Conservation (phyloP, 2,329 filamentous ascomycete genomes). For the Lasiodiplodia hormozganensis region DNA sequence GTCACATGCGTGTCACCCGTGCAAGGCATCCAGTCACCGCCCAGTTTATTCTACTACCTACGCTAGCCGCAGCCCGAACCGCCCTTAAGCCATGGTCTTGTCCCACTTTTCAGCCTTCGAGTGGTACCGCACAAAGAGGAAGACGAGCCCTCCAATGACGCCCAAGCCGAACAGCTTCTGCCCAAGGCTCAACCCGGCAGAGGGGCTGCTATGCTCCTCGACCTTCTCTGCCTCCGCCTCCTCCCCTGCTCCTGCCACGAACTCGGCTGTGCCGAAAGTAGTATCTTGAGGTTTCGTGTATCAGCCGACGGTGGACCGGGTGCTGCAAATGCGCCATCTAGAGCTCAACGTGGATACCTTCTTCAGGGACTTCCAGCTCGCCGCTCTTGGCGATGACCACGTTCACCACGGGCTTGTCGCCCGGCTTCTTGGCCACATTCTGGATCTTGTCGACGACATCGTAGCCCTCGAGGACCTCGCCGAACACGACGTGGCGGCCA, state of each 20-base stretch:
- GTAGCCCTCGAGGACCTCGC: conserved; percentile 86
- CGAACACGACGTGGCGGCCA: conserved; percentile 84
- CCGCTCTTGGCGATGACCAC: conserved; percentile 85
- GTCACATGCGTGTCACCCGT: conserved; percentile 16
- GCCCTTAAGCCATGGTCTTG: conserved; percentile 46
- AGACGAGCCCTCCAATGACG: conserved; percentile 52
- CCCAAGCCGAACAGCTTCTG: conserved; percentile 55
- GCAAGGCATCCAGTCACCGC: conserved; percentile 14
- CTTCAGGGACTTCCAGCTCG: conserved; percentile 80
- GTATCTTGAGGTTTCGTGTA: conserved; percentile 50
- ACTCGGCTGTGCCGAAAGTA: conserved; percentile 47
- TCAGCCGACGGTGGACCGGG: conserved; percentile 50
- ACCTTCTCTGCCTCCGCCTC: conserved; percentile 38
- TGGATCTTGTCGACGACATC: conserved; percentile 82
- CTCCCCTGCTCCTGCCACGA: conserved; percentile 46
- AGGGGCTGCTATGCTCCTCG: conserved; percentile 20
- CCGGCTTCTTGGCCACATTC: conserved; percentile 67
- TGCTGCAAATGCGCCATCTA: conserved; percentile 51
- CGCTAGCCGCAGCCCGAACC: conserved; percentile 24
- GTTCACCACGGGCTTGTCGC: conserved; percentile 72
- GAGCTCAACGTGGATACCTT: conserved; percentile 94
- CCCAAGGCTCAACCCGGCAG: conserved; percentile 49
- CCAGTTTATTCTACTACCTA: conserved; percentile 18
- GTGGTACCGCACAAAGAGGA: conserved; percentile 49
- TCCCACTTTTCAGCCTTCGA: conserved; percentile 33